Base-by-base conservation (phyloP, 2,329 filamentous ascomycete species). In the Colletotrichum lupini region DNA sequence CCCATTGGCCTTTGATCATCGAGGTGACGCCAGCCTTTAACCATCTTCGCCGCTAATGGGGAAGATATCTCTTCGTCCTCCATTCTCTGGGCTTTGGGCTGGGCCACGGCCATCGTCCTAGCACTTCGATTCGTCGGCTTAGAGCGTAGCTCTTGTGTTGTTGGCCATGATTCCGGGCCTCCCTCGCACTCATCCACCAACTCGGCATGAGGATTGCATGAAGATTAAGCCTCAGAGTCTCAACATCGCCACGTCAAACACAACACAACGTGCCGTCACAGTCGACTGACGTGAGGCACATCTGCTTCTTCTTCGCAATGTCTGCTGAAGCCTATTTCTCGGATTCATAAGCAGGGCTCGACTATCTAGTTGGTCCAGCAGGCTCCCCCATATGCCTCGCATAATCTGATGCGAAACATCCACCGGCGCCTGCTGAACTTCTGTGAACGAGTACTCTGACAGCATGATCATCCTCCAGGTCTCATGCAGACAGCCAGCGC, bases 131-230 rank as follows among this genome's bases (percentile, higher is more conserved):
- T 70, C 35, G 59, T n/a, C 57, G 11, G 24, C 53, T 35, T 26
- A 4, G 2, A 19, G 32, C 19, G 35, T 14, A 22, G n/a, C 42
- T 35, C 7, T 55, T 49, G 57, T 57, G 32, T 37, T 30, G 59
- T 52, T 61, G 70, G 55, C 70, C 70, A 19, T 24, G 49, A 57
- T 12, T 57, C 49, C 19, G 59, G 70, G 61, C 70, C 60, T 22
- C 32, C 37, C 37, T 70, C 32, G 67, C 67, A 65, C 66, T 60
- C 56, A 37, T 12, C 35, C 24, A 52, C 56, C 16, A 57, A 28
- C 6, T 49, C 42, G 30, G 30, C 53, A 35, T n/a, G 8, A n/a
- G 19, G 42, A 49, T 49, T 24, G 28, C 6, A 70, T 52, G 60
- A 56, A 49, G 32, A 52, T 57, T 19, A 8, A 63, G 4, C 42